Percentiles rank a stretch among this genome's conserved stretches.
Conservation (phyloP, 441 rosid genomes). For the Eutrema salsugineum region DNA sequence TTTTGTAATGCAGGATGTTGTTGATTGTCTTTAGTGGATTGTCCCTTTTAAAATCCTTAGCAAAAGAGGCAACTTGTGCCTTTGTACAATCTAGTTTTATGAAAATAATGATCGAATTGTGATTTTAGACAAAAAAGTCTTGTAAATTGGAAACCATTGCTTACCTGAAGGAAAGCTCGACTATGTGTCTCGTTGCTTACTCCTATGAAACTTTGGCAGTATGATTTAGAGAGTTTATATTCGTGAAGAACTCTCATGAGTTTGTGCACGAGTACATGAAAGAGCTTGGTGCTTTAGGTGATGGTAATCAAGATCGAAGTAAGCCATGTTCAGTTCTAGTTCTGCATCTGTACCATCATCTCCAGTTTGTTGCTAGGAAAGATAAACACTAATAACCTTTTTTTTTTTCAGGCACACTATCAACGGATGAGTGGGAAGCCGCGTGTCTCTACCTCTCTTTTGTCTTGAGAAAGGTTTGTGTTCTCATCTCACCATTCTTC, state of each 20-base stretch:
- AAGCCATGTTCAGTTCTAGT: conserved; percentile 8
- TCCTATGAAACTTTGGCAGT: conserved; percentile 40
- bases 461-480: no score
- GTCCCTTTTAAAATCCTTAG: conserved; percentile 85
- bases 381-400: no score
- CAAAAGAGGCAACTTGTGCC: conserved; percentile 62
- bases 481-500: no score
- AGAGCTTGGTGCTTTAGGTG: conserved; percentile 88
- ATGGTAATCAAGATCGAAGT: conserved; percentile 79
- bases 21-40: conserved; percentile 93
- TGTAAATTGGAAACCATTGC: no score
- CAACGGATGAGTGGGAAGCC: no score
- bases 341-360: no score
- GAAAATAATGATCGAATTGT: neutral
- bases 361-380: no score
- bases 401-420: no score
- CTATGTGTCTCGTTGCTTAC: no score
- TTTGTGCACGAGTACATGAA: conserved; percentile 77
- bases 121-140: neutral
- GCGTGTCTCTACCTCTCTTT: no score
- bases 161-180: no score
- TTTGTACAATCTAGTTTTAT: no score
- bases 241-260: conserved; percentile 83
- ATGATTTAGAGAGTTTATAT: conserved; percentile 77
- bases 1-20: conserved; percentile 53